Evolutionary conservation across 1,284 basidiomycete species (phyloP).

Genomic region (Puccinia coronata): DNA sequence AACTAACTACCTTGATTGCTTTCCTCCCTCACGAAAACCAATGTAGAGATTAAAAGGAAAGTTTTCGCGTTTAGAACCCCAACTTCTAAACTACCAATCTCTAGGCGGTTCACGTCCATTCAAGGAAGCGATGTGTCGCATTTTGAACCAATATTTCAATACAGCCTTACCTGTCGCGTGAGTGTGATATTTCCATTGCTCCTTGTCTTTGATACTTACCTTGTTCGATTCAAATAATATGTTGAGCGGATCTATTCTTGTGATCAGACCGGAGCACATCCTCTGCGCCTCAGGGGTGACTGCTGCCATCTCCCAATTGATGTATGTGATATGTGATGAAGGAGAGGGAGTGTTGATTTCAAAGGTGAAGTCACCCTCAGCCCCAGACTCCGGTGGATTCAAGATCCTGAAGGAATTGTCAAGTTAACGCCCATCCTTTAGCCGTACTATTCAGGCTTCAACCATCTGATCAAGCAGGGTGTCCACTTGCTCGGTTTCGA

Average conservation of each 20-base stretch:
- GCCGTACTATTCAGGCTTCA: slow-evolving; percentile 43
- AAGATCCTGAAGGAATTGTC: background rate
- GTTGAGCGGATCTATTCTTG: background rate
- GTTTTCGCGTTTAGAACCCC: slow-evolving; percentile 8
- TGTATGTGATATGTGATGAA: slow-evolving; percentile 30
- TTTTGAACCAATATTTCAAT: slow-evolving; percentile 39
- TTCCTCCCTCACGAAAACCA: background rate
- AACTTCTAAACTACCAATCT: slow-evolving; percentile 34
- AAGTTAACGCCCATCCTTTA: background rate
- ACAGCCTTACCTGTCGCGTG: slow-evolving; percentile 13
- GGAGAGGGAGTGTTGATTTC: slow-evolving; percentile 25
- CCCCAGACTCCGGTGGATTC: background rate
- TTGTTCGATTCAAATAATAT: no score
- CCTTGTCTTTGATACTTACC: no score
- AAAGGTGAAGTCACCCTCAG: slow-evolving; percentile 7
- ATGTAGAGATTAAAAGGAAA: background rate
- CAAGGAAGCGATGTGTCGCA: slow-evolving; percentile 11
- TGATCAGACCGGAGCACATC: slow-evolving; percentile 14
- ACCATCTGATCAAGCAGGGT: slow-evolving; percentile 24
- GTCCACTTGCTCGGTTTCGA: slow-evolving; percentile 28
- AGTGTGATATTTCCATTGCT: no score
- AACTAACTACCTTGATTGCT: background rate
- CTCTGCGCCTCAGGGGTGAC: slow-evolving; percentile 21
- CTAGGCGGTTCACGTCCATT: slow-evolving; percentile 30
- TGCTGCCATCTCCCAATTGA: slow-evolving; percentile 24